Conservation (phyloP, 345 rosid genomes). For the Conringia planisiliqua region DNA sequence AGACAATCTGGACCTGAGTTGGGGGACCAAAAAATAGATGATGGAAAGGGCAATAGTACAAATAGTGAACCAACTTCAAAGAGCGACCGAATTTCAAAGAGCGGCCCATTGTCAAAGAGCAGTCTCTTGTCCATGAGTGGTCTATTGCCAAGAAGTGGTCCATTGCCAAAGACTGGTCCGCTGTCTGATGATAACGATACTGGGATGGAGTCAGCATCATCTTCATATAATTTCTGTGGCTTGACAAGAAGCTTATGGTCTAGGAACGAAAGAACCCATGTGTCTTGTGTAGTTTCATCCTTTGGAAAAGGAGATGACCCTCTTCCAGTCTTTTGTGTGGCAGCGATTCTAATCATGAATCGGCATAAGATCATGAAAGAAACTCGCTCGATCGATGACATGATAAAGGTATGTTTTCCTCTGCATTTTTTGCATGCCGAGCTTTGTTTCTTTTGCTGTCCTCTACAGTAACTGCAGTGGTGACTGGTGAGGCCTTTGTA, state of each 20-base stretch:
- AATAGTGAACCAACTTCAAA: constrained; percentile 36
- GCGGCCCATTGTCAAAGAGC: constrained; percentile 34
- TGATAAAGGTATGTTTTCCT: constrained; percentile 54
- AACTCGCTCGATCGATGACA: constrained; percentile 68
- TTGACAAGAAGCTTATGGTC: constrained; percentile 56
- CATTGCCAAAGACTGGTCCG: constrained; percentile 35
- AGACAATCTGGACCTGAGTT: constrained; percentile 37
- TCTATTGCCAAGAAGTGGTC: constrained; percentile 31
- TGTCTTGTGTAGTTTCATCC: constrained; percentile 44
- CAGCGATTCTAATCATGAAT: constrained; percentile 67
- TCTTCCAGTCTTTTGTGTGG: constrained; percentile 73
- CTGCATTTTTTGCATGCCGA: not conserved
- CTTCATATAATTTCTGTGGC: constrained; percentile 58
- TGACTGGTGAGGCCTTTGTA: not conserved
- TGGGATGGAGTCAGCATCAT: constrained; percentile 40
- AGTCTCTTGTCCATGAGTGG: constrained; percentile 29
- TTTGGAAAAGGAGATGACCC: constrained; percentile 50
- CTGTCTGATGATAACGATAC: constrained; percentile 26
- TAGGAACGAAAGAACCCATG: constrained; percentile 43
- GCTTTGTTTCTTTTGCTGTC: not conserved
- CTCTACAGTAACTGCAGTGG: not conserved
- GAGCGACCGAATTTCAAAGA: constrained; percentile 35
- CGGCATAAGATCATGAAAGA: constrained; percentile 68
- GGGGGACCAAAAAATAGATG: constrained; percentile 39
- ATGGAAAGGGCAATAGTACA: constrained; percentile 28